Conservation (phyloP, 441 rosid genomes). For the Omphalea diandra region DNA sequence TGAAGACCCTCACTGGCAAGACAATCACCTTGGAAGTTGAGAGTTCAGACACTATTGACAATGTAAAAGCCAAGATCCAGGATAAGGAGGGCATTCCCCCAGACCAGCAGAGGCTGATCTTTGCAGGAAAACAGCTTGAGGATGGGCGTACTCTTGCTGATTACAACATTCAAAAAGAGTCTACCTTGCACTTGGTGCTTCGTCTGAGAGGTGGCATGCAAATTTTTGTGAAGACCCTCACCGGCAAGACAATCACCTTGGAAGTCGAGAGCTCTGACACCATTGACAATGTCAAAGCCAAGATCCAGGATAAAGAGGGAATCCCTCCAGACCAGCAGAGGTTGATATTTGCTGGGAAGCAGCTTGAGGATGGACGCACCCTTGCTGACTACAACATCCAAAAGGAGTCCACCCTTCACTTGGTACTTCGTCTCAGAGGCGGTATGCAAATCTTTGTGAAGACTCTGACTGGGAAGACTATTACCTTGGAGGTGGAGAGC, state of each 20-base stretch:
- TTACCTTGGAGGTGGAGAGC: too few relatives aligned
- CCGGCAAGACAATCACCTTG: too few relatives aligned
- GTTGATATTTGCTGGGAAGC: conserved; percentile 11
- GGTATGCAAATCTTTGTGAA: too few relatives aligned
- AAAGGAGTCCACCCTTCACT: too few relatives aligned
- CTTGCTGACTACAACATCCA: too few relatives aligned
- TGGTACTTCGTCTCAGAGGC: too few relatives aligned
- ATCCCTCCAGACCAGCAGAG: too few relatives aligned
- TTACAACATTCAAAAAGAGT: conserved; percentile 41
- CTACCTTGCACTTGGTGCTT: conserved; percentile 20
- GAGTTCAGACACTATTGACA: conserved; percentile 6
- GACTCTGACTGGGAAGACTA: too few relatives aligned
- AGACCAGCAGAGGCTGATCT: conserved; percentile 39
- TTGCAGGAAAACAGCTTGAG: conserved; percentile 39
- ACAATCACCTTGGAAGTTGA: conserved; percentile 7
- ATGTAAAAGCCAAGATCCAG: conserved; percentile 6
- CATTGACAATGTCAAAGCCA: too few relatives aligned
- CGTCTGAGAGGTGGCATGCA: conserved; percentile 7
- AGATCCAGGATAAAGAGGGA: too few relatives aligned
- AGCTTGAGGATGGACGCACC: conserved; percentile 6
- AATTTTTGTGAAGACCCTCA: too few relatives aligned
- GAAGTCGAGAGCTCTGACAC: too few relatives aligned
- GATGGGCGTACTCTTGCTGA: conserved; percentile 38
- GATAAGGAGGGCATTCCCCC: conserved; percentile 42
- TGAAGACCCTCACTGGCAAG: conserved; percentile 9